A percentile compares a stretch with the other conserved stretches of the same genome.
phyloP scores from a whole-genome alignment of 2,329 filamentous ascomycete species.

The Paecilomyces niveus region DNA sequence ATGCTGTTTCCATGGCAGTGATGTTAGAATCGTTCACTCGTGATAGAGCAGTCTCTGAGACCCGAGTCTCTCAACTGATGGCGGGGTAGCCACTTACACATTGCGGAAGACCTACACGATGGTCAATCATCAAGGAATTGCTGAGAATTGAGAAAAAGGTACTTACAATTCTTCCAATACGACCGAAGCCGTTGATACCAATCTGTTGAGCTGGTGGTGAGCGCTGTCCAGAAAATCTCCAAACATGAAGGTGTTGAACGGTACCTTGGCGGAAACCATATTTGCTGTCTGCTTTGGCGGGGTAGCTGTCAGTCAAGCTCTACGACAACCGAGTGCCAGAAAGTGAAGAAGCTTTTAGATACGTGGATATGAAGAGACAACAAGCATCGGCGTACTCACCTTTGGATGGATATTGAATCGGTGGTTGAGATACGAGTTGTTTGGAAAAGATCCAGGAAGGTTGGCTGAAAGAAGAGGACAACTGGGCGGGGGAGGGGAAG shows the following conservation, averaged over 20 bases:
- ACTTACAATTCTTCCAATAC: slow-evolving; percentile 86
- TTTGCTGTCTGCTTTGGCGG: slow-evolving; percentile 21
- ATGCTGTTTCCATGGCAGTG: slow-evolving; percentile 44
- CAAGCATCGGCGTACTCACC: slow-evolving; percentile 1
- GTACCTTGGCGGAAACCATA: slow-evolving; percentile 29
- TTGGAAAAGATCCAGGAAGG: slow-evolving; percentile 1
- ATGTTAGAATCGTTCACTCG: not conserved
- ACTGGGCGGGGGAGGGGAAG: slow-evolving; percentile 19
- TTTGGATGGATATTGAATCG: not conserved
- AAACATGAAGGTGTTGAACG: not conserved
- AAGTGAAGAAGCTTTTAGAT: not conserved
- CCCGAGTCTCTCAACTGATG: not conserved
- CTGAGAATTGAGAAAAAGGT: not conserved
- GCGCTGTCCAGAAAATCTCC: slow-evolving; percentile 5
- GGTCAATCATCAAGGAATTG: slow-evolving; percentile 15
- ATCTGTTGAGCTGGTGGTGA: slow-evolving; percentile 61
- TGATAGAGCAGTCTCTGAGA: not conserved
- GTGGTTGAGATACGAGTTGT: not conserved
- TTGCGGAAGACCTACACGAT: slow-evolving; percentile 76
- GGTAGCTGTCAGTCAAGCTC: slow-evolving; percentile 21
- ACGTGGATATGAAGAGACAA: slow-evolving; percentile 1
- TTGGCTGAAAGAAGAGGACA: slow-evolving; percentile 6
- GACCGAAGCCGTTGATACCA: slow-evolving; percentile 99
- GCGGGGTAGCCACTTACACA: slow-evolving; percentile 52
- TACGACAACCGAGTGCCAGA: slow-evolving; percentile 1